phyloP scores from a whole-genome alignment of 768 basidiomycete genomes.

The Suillus lakei region DNA sequence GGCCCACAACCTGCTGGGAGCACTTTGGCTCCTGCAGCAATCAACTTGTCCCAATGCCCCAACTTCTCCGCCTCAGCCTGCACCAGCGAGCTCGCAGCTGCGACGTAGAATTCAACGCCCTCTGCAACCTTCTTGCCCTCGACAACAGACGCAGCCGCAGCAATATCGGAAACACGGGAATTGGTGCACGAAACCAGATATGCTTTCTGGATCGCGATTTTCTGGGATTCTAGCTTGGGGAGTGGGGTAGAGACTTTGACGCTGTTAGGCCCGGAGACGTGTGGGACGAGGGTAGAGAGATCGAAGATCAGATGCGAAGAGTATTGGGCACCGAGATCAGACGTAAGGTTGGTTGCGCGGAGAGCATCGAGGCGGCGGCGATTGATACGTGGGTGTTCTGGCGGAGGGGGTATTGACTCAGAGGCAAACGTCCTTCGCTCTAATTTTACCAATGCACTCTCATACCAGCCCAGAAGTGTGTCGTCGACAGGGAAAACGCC shows the following conservation, averaged over 20 bases:
- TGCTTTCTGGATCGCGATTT: conserved; percentile 91
- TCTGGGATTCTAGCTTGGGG: conserved; percentile 73
- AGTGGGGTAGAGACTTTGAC: conserved; percentile 97
- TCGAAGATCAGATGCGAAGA: conserved; percentile 89
- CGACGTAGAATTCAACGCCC: conserved; percentile 96
- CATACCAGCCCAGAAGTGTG: conserved; percentile 86
- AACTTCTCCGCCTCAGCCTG: conserved; percentile 85
- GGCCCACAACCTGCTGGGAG: conserved; percentile 97
- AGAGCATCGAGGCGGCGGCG: conserved; percentile 69
- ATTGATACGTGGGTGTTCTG: conserved; percentile 88
- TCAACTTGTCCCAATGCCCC: conserved; percentile 88
- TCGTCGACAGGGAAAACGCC: conserved; percentile 95
- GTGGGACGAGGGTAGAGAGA: conserved; percentile 91
- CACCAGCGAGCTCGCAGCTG: conserved; percentile 91
- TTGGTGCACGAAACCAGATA: conserved; percentile 99
- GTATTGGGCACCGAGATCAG: conserved; percentile 83
- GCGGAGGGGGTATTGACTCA: conserved; percentile 65
- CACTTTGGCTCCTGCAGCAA: conserved; percentile 89
- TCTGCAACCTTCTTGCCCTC: conserved; percentile 79
- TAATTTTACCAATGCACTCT: conserved; percentile 67
- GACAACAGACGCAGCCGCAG: conserved; percentile 90
- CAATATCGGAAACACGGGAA: conserved; percentile 92
- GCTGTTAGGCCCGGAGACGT: conserved; percentile 97
- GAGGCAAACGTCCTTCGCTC: conserved; percentile 78
- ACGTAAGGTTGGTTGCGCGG: conserved; percentile 52